phyloP scores from a whole-genome alignment of 2,329 filamentous ascomycete genomes.

The Phialophora expanda region DNA sequence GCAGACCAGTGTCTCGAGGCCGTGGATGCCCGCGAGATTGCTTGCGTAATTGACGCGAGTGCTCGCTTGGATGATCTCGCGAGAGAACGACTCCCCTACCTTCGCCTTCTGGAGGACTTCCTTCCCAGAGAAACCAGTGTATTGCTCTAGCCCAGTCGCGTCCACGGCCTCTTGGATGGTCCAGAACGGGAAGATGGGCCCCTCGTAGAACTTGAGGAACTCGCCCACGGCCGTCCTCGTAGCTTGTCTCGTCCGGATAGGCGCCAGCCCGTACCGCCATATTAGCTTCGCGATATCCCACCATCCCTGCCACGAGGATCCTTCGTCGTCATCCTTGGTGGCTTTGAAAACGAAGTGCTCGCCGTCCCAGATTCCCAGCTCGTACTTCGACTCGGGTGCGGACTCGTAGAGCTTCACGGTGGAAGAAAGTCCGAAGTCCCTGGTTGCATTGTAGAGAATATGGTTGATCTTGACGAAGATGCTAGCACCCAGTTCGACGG shows the following conservation, averaged over 20 bases:
- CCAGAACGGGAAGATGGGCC: conserved; percentile 80
- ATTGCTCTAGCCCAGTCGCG: conserved; percentile 68
- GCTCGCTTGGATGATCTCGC: conserved; percentile 85
- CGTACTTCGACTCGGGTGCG: conserved; percentile 51
- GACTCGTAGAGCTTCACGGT: conserved; percentile 56
- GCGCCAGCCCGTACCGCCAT: conserved; percentile 83
- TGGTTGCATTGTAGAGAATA: conserved; percentile 76
- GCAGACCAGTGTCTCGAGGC: conserved; percentile 86
- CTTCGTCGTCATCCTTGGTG: conserved; percentile 57
- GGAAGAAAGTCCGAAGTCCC: conserved; percentile 71
- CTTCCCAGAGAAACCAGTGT: conserved; percentile 73
- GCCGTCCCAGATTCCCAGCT: conserved; percentile 85
- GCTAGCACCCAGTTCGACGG: conserved; percentile 85
- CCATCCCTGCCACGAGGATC: conserved; percentile 59
- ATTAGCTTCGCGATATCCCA: conserved; percentile 80
- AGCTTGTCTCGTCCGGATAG: conserved; percentile 72
- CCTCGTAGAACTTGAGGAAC: conserved; percentile 80
- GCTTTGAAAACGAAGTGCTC: conserved; percentile 72
- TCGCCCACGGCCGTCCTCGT: conserved; percentile 72
- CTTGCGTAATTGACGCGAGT: conserved; percentile 95
- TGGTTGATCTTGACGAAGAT: conserved; percentile 88
- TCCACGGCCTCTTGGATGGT: conserved; percentile 72
- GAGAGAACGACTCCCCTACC: conserved; percentile 70
- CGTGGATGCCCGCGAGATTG: conserved; percentile 84
- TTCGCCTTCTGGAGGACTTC: conserved; percentile 72